A percentile compares a stretch with the other conserved stretches of the same genome.
Evolutionary conservation across 2,329 filamentous ascomycete species (phyloP).

Genomic region (Venturiaceae sp.): DNA sequence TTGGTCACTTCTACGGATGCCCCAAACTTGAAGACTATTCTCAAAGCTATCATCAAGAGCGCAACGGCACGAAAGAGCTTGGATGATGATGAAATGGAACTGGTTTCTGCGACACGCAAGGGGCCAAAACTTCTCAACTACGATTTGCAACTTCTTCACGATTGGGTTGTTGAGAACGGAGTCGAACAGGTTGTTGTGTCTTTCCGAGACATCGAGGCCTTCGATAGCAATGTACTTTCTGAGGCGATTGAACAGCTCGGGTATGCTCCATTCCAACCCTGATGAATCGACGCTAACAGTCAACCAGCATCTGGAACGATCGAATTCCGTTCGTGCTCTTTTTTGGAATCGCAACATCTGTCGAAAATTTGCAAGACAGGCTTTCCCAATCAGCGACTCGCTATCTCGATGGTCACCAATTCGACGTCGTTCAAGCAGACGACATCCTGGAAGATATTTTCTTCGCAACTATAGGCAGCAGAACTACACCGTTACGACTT

Average conservation of each 20-base stretch:
- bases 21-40: constrained; percentile 60
- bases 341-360: constrained; percentile 72
- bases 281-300: background rate
- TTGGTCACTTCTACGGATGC: constrained; percentile 60
- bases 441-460: constrained; percentile 67
- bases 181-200: constrained; percentile 57
- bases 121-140: constrained; percentile 64
- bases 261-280: constrained; percentile 32
- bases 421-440: constrained; percentile 65
- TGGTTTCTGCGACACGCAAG: constrained; percentile 26
- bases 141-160: constrained; percentile 62
- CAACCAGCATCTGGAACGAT: constrained; percentile 48
- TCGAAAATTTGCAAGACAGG: constrained; percentile 68
- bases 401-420: constrained; percentile 59
- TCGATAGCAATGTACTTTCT: constrained; percentile 61
- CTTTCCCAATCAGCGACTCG: constrained; percentile 60
- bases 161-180: constrained; percentile 44
- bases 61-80: constrained; percentile 48
- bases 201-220: constrained; percentile 75
- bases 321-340: constrained; percentile 69
- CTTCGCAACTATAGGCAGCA: constrained; percentile 50
- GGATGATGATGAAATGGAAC: constrained; percentile 38
- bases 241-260: constrained; percentile 61
- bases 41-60: constrained; percentile 66
- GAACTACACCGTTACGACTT: constrained; percentile 48